A percentile compares a stretch with the other conserved stretches of the same genome.
Conservation (phyloP, 1,284 basidiomycete genomes). For the Bjerkandera adusta region DNA sequence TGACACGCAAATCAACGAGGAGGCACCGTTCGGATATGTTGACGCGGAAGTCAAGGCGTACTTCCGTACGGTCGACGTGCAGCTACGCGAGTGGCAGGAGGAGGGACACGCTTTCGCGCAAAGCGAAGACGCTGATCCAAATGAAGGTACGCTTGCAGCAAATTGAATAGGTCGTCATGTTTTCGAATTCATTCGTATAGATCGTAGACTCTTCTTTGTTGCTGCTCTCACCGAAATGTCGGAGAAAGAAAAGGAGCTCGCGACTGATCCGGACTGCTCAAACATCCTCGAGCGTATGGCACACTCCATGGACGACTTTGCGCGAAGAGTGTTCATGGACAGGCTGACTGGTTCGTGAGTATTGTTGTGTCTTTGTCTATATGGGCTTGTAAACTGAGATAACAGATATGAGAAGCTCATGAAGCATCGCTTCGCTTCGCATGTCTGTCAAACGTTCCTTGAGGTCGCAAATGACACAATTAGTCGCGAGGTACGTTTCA, state of each 20-base stretch:
- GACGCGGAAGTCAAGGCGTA: constrained; percentile 90
- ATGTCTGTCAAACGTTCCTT: constrained; percentile 89
- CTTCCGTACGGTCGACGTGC: constrained; percentile 83
- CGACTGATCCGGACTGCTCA: constrained; percentile 91
- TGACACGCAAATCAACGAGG: constrained; percentile 44
- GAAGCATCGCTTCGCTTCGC: constrained; percentile 86
- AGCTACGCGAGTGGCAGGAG: constrained; percentile 84
- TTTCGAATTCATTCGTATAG: constrained; percentile 37
- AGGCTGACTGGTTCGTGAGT: constrained; percentile 83
- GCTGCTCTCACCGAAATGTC: constrained; percentile 83
- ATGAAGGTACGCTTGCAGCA: constrained; percentile 67
- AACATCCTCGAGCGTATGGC: constrained; percentile 84
- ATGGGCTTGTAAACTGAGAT: not conserved
- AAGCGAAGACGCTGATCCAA: constrained; percentile 55
- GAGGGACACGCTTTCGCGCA: constrained; percentile 28
- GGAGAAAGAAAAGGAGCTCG: constrained; percentile 83
- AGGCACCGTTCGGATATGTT: constrained; percentile 85
- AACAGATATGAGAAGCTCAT: constrained; percentile 65
- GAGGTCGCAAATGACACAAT: constrained; percentile 73
- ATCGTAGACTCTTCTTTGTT: constrained; percentile 78
- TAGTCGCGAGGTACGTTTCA: constrained; percentile 68
- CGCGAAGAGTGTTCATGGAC: constrained; percentile 84
- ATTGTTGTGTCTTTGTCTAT: not conserved
- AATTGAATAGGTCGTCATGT: constrained; percentile 5
- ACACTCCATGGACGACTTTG: constrained; percentile 93